Percentiles rank a stretch among this genome's conserved stretches.
phyloP scores from a whole-genome alignment of 768 basidiomycete genomes.

The Collybia mongolica region DNA sequence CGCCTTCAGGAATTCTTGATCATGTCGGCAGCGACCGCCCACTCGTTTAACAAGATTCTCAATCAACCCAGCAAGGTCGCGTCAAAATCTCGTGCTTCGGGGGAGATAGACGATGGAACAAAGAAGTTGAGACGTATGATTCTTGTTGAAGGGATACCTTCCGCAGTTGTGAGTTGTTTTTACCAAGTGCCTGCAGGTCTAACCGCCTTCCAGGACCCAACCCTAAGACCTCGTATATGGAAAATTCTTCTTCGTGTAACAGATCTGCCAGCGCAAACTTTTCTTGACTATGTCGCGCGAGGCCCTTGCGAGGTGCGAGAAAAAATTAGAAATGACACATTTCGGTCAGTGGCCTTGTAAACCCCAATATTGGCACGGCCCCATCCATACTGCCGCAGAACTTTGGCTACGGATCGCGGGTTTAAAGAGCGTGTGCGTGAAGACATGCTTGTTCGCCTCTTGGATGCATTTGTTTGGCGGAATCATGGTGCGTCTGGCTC shows the following conservation, averaged over 20 bases:
- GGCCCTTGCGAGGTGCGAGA: slow-evolving; percentile 87
- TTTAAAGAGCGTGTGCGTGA: slow-evolving; percentile 97
- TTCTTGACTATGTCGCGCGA: slow-evolving; percentile 74
- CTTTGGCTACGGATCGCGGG: slow-evolving; percentile 93
- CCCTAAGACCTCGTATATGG: slow-evolving; percentile 91
- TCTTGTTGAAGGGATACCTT: slow-evolving; percentile 88
- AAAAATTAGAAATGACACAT: slow-evolving; percentile 96
- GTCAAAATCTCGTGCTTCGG: slow-evolving; percentile 61
- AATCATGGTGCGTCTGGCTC: slow-evolving; percentile 61
- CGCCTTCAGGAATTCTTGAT: too few species aligned
- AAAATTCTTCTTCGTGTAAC: slow-evolving; percentile 87
- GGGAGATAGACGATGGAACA: slow-evolving; percentile 72
- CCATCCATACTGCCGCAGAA: slow-evolving; percentile 42
- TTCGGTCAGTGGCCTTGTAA: slow-evolving; percentile 53
- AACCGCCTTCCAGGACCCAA: slow-evolving; percentile 50
- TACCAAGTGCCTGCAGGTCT: background rate
- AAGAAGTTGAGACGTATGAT: slow-evolving; percentile 87
- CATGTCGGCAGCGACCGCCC: slow-evolving; percentile 42
- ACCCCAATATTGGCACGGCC: background rate
- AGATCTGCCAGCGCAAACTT: slow-evolving; percentile 72
- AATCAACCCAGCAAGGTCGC: slow-evolving; percentile 58
- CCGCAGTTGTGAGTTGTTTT: slow-evolving; percentile 55
- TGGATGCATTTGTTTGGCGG: slow-evolving; percentile 98
- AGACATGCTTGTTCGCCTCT: slow-evolving; percentile 93
- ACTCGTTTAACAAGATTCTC: slow-evolving; percentile 80